Evolutionary conservation across 2,329 filamentous ascomycete genomes (phyloP).

Genomic region (Monosporascus sp.): DNA sequence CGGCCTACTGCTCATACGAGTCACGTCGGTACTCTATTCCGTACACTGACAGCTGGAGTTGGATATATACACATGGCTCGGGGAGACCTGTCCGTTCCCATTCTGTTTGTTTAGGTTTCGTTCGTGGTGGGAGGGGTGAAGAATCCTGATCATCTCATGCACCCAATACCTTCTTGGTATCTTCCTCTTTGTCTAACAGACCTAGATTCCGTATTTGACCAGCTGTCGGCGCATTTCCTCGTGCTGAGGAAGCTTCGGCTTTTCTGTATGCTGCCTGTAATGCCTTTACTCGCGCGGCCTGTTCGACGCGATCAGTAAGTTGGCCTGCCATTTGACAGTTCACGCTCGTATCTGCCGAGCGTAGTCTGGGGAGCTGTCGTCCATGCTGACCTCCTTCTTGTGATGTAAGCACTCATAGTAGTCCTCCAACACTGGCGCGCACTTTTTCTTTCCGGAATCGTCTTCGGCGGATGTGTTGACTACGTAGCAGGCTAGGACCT

Average conservation of each 20-base stretch:
- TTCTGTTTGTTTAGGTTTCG: not conserved
- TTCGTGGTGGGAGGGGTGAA: not conserved
- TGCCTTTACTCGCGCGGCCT: slow-evolving; percentile 73
- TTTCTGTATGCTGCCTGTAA: slow-evolving; percentile 84
- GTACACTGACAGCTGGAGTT: slow-evolving; percentile 7
- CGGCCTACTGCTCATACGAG: not conserved
- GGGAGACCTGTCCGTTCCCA: not conserved
- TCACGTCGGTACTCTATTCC: slow-evolving; percentile 11
- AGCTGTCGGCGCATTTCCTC: slow-evolving; percentile 75
- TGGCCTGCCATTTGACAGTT: not conserved
- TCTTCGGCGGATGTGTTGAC: slow-evolving; percentile 82
- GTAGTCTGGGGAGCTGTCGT: not conserved
- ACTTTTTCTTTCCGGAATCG: slow-evolving; percentile 80
- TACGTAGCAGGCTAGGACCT: slow-evolving; percentile 96
- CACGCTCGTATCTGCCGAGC: not conserved
- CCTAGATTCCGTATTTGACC: slow-evolving; percentile 86
- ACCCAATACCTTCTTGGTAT: slow-evolving; percentile 58
- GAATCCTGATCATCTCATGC: slow-evolving; percentile 11
- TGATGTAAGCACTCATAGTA: slow-evolving; percentile 99
- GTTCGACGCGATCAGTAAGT: slow-evolving; percentile 10
- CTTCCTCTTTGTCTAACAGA: slow-evolving; percentile 76
- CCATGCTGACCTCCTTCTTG: slow-evolving; percentile 81
- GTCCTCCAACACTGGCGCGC: slow-evolving; percentile 78
- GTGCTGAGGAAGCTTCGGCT: slow-evolving; percentile 65
- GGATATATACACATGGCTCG: slow-evolving; percentile 19